Conservation (phyloP, 352 stramenopile genomes). For the Globisporangium cederbergense region DNA sequence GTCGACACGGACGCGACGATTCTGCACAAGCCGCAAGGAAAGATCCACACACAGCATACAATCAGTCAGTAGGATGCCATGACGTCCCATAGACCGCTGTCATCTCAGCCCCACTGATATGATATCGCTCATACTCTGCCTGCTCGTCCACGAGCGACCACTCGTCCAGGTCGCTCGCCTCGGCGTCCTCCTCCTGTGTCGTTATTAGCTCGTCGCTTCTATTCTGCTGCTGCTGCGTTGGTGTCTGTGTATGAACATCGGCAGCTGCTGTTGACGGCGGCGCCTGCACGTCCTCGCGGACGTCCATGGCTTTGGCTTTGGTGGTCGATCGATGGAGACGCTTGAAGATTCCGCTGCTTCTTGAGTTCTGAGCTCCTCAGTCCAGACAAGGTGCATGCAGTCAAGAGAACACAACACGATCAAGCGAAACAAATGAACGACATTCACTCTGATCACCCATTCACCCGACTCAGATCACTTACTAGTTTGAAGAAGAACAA, state of each 20-base stretch:
- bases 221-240: not conserved
- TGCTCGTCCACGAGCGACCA: slow-evolving; percentile 72
- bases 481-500: not conserved
- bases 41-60: not conserved
- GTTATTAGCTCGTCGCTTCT: not conserved
- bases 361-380: not conserved
- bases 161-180: slow-evolving; percentile 34
- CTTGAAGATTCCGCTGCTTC: slow-evolving; percentile 7
- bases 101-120: not conserved
- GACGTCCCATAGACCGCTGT: not conserved
- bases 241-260: not conserved
- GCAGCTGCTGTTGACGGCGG: not conserved
- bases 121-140: slow-evolving; percentile 40
- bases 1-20: slow-evolving; percentile 37
- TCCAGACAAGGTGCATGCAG: not conserved
- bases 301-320: not conserved
- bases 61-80: not conserved
- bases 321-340: not conserved
- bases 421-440: not conserved
- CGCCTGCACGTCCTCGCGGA: not conserved
- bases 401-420: not conserved
- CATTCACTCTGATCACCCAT: not conserved
- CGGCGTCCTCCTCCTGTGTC: not conserved
- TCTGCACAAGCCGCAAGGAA: slow-evolving; percentile 20
- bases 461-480: not conserved